phyloP scores from a whole-genome alignment of 495 filamentous ascomycete species.

The Hypoxylon fragiforme region DNA sequence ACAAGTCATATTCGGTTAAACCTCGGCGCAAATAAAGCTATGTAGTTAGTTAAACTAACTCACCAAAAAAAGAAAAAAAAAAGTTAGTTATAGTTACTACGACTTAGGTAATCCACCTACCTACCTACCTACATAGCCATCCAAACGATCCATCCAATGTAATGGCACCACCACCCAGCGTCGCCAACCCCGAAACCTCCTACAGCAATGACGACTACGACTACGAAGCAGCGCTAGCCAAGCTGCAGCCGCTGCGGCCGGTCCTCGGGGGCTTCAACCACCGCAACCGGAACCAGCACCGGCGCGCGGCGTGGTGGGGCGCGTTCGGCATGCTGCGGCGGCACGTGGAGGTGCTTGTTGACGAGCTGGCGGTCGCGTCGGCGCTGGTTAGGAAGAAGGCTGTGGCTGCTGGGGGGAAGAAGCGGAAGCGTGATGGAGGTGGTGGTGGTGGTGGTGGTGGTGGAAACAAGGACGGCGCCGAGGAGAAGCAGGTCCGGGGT shows the following conservation, averaged over 20 bases:
- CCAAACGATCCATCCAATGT: constrained; percentile 11
- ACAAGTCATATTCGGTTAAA: too few relatives aligned
- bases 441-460: constrained; percentile 17
- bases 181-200: neutral
- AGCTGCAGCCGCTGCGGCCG: constrained; percentile 39
- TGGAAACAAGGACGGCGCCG: constrained; percentile 11
- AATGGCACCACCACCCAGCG: constrained; percentile 9
- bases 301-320: constrained; percentile 71
- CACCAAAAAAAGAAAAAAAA: too few relatives aligned
- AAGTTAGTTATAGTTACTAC: too few relatives aligned
- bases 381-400: constrained; percentile 3
- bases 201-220: constrained; percentile 1
- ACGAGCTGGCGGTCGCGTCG: constrained; percentile 32
- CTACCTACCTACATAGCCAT: too few relatives aligned
- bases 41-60: too few relatives aligned
- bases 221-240: constrained; percentile 18
- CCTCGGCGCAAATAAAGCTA: too few relatives aligned
- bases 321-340: constrained; percentile 68
- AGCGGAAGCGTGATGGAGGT: constrained; percentile 29
- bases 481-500: constrained; percentile 16
- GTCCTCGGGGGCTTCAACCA: constrained; percentile 68
- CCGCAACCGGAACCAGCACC: constrained; percentile 84
- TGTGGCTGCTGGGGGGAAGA: constrained; percentile 17
- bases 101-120: too few relatives aligned
- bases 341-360: constrained; percentile 55